These are phyloP conservation scores for Tolypocladium cylindrosporum DNA, from an alignment of 2,329 filamentous ascomycete species.

Conservation along the genomic window DNA sequence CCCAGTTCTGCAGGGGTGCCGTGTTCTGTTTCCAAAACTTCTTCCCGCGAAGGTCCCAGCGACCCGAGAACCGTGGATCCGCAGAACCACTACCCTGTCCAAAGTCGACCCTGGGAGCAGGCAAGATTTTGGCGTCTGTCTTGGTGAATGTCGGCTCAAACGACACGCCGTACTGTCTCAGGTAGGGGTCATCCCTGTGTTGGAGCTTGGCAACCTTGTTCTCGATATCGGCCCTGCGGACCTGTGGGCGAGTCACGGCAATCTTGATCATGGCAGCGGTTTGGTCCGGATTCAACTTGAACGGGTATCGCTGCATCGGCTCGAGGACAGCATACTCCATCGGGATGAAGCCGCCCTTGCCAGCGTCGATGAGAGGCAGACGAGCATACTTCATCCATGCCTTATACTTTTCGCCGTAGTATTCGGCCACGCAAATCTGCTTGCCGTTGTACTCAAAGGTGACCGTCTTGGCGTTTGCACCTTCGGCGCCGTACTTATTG, in stretches of 20 bases:
- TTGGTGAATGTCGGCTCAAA: constrained; percentile 55
- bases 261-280: constrained; percentile 88
- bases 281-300: constrained; percentile 52
- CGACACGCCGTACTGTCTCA: constrained; percentile 63
- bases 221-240: constrained; percentile 58
- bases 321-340: constrained; percentile 48
- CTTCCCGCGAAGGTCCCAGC: constrained; percentile 81
- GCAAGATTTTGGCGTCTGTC: constrained; percentile 61
- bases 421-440: constrained; percentile 37
- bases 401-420: constrained; percentile 47
- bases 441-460: constrained; percentile 45
- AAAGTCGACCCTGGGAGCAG: constrained; percentile 63
- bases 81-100: constrained; percentile 32
- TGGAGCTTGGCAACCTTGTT: constrained; percentile 46
- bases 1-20: constrained; percentile 60
- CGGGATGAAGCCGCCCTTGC: constrained; percentile 44
- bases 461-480: constrained; percentile 39
- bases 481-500: constrained; percentile 29
- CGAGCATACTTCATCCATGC: constrained; percentile 33
- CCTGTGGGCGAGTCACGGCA: constrained; percentile 65
- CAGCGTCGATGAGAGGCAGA: constrained; percentile 49
- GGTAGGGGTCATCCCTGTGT: constrained; percentile 59
- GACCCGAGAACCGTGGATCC: constrained; percentile 57
- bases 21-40: constrained; percentile 59
- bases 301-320: constrained; percentile 49